Evolutionary conservation across 2,329 filamentous ascomycete species (phyloP), one percentile per base, ranked within the genome.

Genomic region (Didymella pomorum): DNA sequence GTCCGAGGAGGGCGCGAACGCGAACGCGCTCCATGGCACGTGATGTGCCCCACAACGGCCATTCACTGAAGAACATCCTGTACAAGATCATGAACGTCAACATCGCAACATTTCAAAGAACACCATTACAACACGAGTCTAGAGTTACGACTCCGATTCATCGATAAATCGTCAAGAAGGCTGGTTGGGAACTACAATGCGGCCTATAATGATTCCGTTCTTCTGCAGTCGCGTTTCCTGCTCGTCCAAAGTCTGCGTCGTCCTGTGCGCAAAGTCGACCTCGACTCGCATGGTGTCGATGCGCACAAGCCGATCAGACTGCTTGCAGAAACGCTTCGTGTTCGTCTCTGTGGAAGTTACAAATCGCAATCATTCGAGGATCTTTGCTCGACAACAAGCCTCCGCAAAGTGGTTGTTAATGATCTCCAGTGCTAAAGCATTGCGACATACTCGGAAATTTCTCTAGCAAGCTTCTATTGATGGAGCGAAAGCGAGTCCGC

Each of bases 1-100:
- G 56, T 58, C 50, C 14, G 12, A 33, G 31, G 39, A 50, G 46
- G 45, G 45, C 45, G 50, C 56, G 49, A 53, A n/a, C n/a, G n/a
- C n/a, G n/a, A n/a, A n/a, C n/a, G n/a, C n/a, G n/a, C n/a, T n/a
- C n/a, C n/a, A 54, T 45, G 50, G 28, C 56, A 44, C 56, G 50
- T 58, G 56, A 53, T 20, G 12, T 11, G 25, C 35, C 50, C 45
- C 50, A 41, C 50, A 25, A 29, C 10, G 12, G 16, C 29, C 29
- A 12, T 16, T 31, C 29, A 28, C 26, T 29, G 28, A 9, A 10
- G 11, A 29, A 9, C 28, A 10, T 29, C 9, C 11, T 29, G 28
- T 29, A 9, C 28, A 14, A 16, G 16, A 4, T 16, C 29, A 31
- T 12, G 14, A 31, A 16, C 14, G 29, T 31, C 14, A 4, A 31